Conservation (phyloP, 139 green algal species). For the Nannochloris sp. region DNA sequence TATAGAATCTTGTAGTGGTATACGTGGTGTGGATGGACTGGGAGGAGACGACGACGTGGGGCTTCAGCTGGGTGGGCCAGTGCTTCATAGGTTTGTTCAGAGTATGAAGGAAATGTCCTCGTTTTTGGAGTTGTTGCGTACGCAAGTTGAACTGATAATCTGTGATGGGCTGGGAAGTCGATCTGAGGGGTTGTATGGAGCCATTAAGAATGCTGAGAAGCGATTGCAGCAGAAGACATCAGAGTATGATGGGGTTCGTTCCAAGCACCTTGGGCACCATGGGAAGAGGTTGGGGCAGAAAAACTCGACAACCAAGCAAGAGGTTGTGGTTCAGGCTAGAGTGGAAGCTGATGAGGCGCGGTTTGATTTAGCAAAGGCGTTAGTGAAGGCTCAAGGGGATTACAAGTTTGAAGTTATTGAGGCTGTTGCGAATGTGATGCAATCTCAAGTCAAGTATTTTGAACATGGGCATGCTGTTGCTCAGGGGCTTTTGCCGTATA, state of each 20-base stretch:
- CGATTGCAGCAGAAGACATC: conserved; percentile 22
- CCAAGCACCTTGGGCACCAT: conserved; percentile 42
- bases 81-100: conserved; percentile 33
- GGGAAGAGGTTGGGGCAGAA: background rate
- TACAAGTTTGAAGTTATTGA: conserved; percentile 55
- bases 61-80: conserved; percentile 10
- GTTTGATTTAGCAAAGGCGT: conserved; percentile 41
- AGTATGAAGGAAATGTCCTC: conserved; percentile 39
- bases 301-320: background rate
- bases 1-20: conserved; percentile 23
- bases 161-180: conserved; percentile 41
- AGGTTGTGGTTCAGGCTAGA: conserved; percentile 31
- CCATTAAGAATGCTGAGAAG: conserved; percentile 25
- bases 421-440: conserved; percentile 37
- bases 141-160: conserved; percentile 41
- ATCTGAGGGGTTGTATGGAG: conserved; percentile 14
- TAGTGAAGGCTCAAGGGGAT: conserved; percentile 36
- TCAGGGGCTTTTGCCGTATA: conserved; percentile 29
- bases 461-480: conserved; percentile 38
- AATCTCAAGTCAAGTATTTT: conserved; percentile 55
- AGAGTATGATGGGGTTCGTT: conserved; percentile 38
- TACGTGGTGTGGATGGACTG: conserved; percentile 38
- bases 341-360: conserved; percentile 42
- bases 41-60: conserved; percentile 20
- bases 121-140: conserved; percentile 39